Conservation (phyloP, 345 rosid species). For the Brassica nigra region DNA sequence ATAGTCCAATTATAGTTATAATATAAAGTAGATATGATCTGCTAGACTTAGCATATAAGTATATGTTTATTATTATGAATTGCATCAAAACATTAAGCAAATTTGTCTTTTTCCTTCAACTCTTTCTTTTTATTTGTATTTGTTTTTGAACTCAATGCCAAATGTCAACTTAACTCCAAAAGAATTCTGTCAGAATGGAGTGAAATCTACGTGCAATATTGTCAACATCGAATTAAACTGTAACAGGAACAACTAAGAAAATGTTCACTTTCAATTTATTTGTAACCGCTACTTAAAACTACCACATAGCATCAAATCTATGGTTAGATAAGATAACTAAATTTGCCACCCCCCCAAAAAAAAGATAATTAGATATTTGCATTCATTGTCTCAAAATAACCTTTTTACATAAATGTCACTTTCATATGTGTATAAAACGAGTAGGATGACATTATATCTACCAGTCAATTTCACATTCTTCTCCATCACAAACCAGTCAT, state of each 20-base stretch:
- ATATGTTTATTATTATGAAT: background rate
- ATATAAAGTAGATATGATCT: background rate
- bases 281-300: slow-evolving; percentile 9
- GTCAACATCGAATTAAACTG: background rate
- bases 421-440: background rate
- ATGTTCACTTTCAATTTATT: background rate
- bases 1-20: slow-evolving; percentile 8
- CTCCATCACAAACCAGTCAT: background rate
- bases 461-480: background rate
- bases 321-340: slow-evolving; percentile 1
- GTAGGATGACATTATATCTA: background rate
- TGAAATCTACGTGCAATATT: slow-evolving; percentile 1
- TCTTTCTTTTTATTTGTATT: background rate
- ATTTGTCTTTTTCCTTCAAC: background rate
- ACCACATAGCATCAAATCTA: background rate
- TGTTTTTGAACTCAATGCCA: background rate
- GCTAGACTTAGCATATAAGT: background rate
- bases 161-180: slow-evolving; percentile 4
- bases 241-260: background rate
- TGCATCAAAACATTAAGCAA: background rate
- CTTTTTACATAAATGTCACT: background rate
- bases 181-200: background rate
- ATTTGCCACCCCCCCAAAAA: too few relatives aligned
- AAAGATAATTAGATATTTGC: background rate
- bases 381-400: background rate